Evolutionary conservation across 1,284 basidiomycete genomes (phyloP), one percentile per base, ranked within the genome.

Genomic region (Pterulicium gracile): DNA sequence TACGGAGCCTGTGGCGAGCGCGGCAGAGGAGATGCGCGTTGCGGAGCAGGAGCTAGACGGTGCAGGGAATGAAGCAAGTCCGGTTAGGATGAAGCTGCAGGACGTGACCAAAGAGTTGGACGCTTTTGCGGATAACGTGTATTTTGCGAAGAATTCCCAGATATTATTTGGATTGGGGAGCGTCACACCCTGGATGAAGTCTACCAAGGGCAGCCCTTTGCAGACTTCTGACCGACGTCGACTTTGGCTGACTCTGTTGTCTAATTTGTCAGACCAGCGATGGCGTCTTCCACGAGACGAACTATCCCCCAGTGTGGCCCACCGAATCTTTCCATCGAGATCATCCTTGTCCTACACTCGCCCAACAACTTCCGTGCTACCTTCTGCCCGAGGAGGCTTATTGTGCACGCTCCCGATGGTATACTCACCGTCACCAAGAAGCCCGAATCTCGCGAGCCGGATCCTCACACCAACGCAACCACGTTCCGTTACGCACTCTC

Each of bases 351-450:
- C 24, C 24, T 17, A 45, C 20, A 17, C 34, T 45, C 27, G 18
- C 4, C 7, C 14, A 34, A 18, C 36, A 19, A 10, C 34, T 46
- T 13, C 45, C 45, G 3, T 22, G 21, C 12, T 34, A 46, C 17
- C 39, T 46, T 21, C 21, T 46, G 10, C 45, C 45, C 17, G 21
- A 46, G 15, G n/a, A 39, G 7, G 34, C 23, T 46, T 5, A 13
- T 22, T 19, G 45, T 46, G 13, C 45, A 46, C 20, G 45, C 40
- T 24, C 45, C 45, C 14, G 45, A 46, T 24, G 19, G 19, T 17
- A 41, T 23, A 5, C 35, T 46, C 24, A n/a, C n/a, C n/a, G n/a
- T n/a, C n/a, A n/a, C n/a, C n/a, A n/a, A n/a, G n/a, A n/a, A n/a
- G n/a, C n/a, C n/a, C n/a, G n/a, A n/a, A n/a, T n/a, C n/a, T n/a